phyloP scores from a whole-genome alignment of 2,329 filamentous ascomycete genomes.

The Chaetomium strumarium region DNA sequence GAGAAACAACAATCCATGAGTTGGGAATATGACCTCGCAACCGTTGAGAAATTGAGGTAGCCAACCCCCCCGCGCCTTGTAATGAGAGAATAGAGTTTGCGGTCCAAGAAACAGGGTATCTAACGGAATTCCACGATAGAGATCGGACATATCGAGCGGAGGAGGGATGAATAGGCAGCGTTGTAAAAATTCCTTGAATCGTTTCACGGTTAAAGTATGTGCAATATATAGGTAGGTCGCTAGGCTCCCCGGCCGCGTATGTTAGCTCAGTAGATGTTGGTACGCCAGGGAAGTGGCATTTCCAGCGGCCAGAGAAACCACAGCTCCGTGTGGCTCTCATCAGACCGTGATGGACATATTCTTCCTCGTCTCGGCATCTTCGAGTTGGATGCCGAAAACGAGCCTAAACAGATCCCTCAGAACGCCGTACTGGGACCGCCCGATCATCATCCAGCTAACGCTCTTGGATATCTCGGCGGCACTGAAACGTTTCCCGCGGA shows the following conservation, averaged over 20 bases:
- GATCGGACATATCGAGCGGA: neutral
- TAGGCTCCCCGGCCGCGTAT: no score
- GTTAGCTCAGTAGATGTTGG: no score
- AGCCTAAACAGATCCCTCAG: conserved; percentile 74
- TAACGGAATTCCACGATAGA: conserved; percentile 3
- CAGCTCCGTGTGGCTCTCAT: neutral
- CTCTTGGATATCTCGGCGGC: conserved; percentile 76
- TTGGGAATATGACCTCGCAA: no score
- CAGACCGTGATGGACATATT: conserved; percentile 55
- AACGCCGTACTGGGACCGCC: conserved; percentile 67
- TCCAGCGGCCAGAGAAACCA: no score
- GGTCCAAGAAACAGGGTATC: conserved; percentile 9
- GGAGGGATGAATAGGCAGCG: neutral
- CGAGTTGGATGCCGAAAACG: conserved; percentile 77
- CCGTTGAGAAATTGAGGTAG: no score
- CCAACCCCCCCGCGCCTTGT: neutral
- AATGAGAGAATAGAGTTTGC: conserved; percentile 1
- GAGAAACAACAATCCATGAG: no score
- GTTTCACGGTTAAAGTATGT: no score
- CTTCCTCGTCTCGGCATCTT: conserved; percentile 67
- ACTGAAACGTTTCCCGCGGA: conserved; percentile 52
- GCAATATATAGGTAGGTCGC: neutral
- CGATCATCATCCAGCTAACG: conserved; percentile 67
- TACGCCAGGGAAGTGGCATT: neutral
- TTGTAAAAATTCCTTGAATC: neutral